These are phyloP conservation scores for Thermothelomyces thermophilus DNA, from an alignment of 2,329 filamentous ascomycete genomes.

Conservation along the genomic window DNA sequence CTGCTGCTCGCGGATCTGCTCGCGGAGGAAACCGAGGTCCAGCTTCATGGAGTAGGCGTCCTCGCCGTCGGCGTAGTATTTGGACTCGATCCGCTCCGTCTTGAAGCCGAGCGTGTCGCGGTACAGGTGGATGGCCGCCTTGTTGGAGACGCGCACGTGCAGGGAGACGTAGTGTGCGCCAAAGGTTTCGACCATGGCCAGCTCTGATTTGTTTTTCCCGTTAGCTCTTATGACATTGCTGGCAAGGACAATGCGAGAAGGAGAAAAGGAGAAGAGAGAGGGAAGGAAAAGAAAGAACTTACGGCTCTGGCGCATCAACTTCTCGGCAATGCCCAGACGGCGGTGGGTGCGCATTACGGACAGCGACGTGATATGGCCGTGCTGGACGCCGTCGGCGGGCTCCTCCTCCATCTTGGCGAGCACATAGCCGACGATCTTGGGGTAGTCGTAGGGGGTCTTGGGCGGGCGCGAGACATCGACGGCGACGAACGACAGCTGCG, in stretches of 20 bases:
- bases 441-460: constrained; percentile 77
- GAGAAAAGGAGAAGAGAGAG: neutral
- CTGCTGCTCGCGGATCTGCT: constrained; percentile 37
- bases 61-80: constrained; percentile 97
- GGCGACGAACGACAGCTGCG: constrained; percentile 92
- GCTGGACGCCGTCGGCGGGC: constrained; percentile 78
- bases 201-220: constrained; percentile 54
- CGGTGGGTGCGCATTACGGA: constrained; percentile 96
- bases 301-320: constrained; percentile 96
- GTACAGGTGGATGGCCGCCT: constrained; percentile 85
- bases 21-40: constrained; percentile 60
- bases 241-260: neutral
- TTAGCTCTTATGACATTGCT: no score
- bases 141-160: constrained; percentile 91
- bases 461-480: constrained; percentile 80
- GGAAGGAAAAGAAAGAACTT: constrained; percentile 35
- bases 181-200: constrained; percentile 95
- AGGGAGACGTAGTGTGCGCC: constrained; percentile 87
- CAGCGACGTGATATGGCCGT: constrained; percentile 93
- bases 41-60: constrained; percentile 93
- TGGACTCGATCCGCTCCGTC: constrained; percentile 76
- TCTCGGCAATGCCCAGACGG: constrained; percentile 86
- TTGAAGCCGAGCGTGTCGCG: constrained; percentile 85
- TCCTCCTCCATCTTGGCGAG: constrained; percentile 99
- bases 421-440: constrained; percentile 98